Conservation (phyloP, 164 flowering plant genomes). For the Brasenia schreberi region DNA sequence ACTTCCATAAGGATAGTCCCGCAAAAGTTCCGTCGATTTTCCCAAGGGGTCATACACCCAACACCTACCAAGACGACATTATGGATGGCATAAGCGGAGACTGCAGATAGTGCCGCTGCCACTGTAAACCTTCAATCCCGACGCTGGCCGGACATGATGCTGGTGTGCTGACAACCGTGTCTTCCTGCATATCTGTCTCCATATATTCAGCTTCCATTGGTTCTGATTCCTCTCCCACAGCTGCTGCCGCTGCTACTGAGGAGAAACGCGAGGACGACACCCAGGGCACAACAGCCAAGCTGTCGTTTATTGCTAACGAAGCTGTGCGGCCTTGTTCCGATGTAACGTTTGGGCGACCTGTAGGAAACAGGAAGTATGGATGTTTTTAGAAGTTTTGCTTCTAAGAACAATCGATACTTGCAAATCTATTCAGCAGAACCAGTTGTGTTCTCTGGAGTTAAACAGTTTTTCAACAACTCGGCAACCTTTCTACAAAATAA, state of each 20-base stretch:
- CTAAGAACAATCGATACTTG: background rate
- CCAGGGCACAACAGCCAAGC: background rate
- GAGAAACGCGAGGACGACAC: background rate
- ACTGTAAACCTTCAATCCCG: background rate
- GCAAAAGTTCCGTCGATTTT: background rate
- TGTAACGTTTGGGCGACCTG: background rate
- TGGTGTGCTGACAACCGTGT: background rate
- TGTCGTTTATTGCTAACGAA: background rate
- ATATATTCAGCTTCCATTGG: conserved; percentile 2
- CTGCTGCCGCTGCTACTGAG: background rate
- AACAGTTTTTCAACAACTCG: too few species aligned
- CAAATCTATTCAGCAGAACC: background rate
- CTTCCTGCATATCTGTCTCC: conserved; percentile 1
- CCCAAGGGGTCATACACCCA: background rate
- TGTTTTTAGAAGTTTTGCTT: background rate
- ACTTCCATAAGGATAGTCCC: too few species aligned
- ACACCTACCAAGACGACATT: conserved; percentile 2
- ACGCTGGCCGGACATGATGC: background rate
- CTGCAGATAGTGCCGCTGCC: background rate
- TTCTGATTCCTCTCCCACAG: background rate
- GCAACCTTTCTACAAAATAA: too few species aligned
- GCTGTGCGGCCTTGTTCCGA: background rate
- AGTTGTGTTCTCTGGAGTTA: too few species aligned
- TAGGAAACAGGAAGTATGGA: background rate
- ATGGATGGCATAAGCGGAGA: background rate